Conservation (phyloP, 1,139 yeast species). For the Suhomyces coccinellae region DNA sequence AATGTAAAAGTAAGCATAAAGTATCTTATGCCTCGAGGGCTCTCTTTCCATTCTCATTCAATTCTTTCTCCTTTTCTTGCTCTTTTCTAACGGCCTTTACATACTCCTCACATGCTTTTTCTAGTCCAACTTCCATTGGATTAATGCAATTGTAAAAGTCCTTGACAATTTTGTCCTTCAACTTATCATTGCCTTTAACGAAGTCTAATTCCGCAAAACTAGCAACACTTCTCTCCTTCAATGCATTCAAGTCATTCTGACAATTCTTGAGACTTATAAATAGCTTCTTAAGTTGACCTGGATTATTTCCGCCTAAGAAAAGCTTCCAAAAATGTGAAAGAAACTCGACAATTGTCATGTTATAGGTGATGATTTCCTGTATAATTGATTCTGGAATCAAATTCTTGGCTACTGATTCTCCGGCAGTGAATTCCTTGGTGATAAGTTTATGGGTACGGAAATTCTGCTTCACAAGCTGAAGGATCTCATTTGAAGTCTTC, state of each 20-base stretch:
- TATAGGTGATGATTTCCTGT: slow-evolving; percentile 41
- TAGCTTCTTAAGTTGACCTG: slow-evolving; percentile 40
- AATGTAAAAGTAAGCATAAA: neutral
- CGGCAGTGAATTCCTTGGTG: slow-evolving; percentile 19
- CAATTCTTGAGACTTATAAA: slow-evolving; percentile 39
- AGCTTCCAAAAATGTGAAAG: slow-evolving; percentile 48
- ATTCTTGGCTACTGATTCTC: slow-evolving; percentile 19
- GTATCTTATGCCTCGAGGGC: slow-evolving; percentile 15
- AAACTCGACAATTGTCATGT: slow-evolving; percentile 43
- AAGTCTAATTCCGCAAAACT: slow-evolving; percentile 13
- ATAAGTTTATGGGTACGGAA: slow-evolving; percentile 49
- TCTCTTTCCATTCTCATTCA: slow-evolving; percentile 34
- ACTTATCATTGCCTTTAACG: slow-evolving; percentile 29
- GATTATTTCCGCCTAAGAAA: slow-evolving; percentile 39
- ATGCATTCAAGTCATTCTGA: slow-evolving; percentile 16
- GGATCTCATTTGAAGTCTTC: slow-evolving; percentile 51
- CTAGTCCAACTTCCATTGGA: slow-evolving; percentile 32
- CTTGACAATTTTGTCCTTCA: slow-evolving; percentile 33
- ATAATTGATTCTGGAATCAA: slow-evolving; percentile 28
- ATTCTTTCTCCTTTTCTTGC: slow-evolving; percentile 15
- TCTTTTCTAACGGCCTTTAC: slow-evolving; percentile 28
- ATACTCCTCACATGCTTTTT: slow-evolving; percentile 35
- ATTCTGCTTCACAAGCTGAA: slow-evolving; percentile 54
- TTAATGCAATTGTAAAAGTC: slow-evolving; percentile 33
- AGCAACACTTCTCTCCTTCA: slow-evolving; percentile 14